Evolutionary conservation across 169 alveolate genomes (phyloP), one percentile per base, ranked within the genome.

Genomic region (Babesia ovata): DNA sequence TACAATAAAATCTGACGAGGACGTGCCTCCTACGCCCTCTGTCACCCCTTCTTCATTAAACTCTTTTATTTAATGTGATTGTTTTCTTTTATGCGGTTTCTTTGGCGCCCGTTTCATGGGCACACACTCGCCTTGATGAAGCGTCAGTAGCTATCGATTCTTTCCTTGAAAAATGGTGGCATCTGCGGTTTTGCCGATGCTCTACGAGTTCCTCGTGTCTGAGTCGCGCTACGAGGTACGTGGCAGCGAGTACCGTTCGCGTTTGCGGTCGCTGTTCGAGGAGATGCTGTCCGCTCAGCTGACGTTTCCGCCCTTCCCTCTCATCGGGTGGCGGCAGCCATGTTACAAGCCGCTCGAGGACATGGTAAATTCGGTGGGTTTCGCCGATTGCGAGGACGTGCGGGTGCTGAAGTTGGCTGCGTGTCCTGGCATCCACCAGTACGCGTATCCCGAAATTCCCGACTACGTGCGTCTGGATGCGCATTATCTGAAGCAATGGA

Each of bases 171-270:
- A 8, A 19, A 65, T 63, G 86, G 73, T 52, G 36, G 62, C 44
- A 44, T 33, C 84, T 8, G 48, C 79, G n/a, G 86, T 56, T 6
- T 24, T 82, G 24, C 60, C 84, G 65, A 63, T 82, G 79, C 72
- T 82, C 26, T 73, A 73, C 57, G 89, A 82, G 70, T 39, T 74
- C 57, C 59, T 82, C 48, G 78, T 73, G 4, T 17, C 89, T 49
- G 79, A 73, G 39, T 82, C 89, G 19, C 71, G 73, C 12, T 82
- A 73, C 54, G 89, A 82, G 60, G 72, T 44, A 0, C 70, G 89
- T 7, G 89, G 89, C 26, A 66, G 75, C 69, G 89, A 73, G 72
- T 73, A 82, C 46, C 29, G 84, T 6, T 50, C 89, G 39, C 82
- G 85, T 52, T 45, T 82, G 21, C 50, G 56, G 39, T 4, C 71